Base-by-base conservation (phyloP, 176 grass and related monocot species). In the Avena atlantica region DNA sequence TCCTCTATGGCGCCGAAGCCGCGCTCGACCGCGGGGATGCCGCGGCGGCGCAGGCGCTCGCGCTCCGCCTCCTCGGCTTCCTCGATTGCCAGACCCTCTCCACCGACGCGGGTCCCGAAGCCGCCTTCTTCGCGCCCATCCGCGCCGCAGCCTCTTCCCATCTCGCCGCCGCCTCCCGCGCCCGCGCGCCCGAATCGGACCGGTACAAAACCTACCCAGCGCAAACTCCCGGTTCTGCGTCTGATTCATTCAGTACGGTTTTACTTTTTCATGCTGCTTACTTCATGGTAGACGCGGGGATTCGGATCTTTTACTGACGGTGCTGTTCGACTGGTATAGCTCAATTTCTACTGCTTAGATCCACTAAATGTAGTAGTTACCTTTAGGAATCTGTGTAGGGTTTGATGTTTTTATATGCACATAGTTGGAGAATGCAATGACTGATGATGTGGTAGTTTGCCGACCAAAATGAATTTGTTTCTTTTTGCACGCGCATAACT, bases 21-120 rank as follows among this genome's bases (percentile, higher is more conserved):
- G 92, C 93, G 57, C 90, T 98, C 48, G 88, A 95, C 23, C 70
- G 84, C 17, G 90, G 88, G 64, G 93, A 98, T 44, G 60, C 89
- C 58, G 69, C 84, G 57, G 87, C 70, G 61, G 89, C 96, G 15
- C 92, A 87, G 70, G 78, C 51, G 14, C 93, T 98, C 47, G 89
- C 86, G 77, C 90, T 98, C 74, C 96, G 96, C 84, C 93, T 98
- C 69, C 86, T 98, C 57, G 96, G 96, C 79, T 95, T 98, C 86
- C 90, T 98, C 81, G 91, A 98, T 36, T 93, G 86, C 3, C 86
- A 89, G 71, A 69, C 49, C 9, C 29, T 50, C 53, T 58, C 61
- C 66, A 31, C 57, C 11, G 69, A 44, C 14, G 37, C 27, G 6
- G 63, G 67, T 15, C 80, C 65, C 44, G 87, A 90, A 14, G 85